phyloP scores from a whole-genome alignment of 305 asterid genomes.

The Lippia alba region DNA sequence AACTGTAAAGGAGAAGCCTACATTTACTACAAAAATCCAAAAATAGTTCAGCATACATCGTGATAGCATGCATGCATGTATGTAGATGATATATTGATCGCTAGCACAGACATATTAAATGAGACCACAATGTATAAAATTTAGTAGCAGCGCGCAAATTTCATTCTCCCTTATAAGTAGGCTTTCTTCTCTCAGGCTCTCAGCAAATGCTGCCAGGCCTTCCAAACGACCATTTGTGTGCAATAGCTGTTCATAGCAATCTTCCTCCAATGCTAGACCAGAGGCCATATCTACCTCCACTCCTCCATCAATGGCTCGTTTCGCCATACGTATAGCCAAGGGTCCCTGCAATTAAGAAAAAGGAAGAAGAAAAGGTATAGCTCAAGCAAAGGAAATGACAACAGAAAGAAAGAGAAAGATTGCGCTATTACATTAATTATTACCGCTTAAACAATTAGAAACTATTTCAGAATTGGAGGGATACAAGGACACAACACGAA shows the following conservation, averaged over 20 bases:
- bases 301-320: slow-evolving; percentile 81
- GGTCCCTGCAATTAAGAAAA: slow-evolving; percentile 67
- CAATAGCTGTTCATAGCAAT: slow-evolving; percentile 69
- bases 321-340: slow-evolving; percentile 84
- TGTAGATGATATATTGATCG: too few species aligned
- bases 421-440: neutral
- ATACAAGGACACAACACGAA: too few species aligned
- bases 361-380: neutral
- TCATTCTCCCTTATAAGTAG: slow-evolving; percentile 73
- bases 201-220: slow-evolving; percentile 89
- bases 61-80: too few species aligned
- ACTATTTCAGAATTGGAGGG: neutral
- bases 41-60: too few species aligned
- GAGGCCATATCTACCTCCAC: slow-evolving; percentile 60
- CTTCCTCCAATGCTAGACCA: slow-evolving; percentile 75
- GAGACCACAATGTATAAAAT: neutral
- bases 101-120: neutral
- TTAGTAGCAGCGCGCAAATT: neutral
- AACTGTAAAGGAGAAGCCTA: too few species aligned
- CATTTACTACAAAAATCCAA: too few species aligned
- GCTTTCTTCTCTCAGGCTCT: slow-evolving; percentile 83
- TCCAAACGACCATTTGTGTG: slow-evolving; percentile 83
- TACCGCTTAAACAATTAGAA: too few species aligned
- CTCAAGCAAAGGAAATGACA: neutral
- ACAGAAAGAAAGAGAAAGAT: too few species aligned